Conservation (phyloP, 306 rosid genomes). For the Coriaria nepalensis region DNA sequence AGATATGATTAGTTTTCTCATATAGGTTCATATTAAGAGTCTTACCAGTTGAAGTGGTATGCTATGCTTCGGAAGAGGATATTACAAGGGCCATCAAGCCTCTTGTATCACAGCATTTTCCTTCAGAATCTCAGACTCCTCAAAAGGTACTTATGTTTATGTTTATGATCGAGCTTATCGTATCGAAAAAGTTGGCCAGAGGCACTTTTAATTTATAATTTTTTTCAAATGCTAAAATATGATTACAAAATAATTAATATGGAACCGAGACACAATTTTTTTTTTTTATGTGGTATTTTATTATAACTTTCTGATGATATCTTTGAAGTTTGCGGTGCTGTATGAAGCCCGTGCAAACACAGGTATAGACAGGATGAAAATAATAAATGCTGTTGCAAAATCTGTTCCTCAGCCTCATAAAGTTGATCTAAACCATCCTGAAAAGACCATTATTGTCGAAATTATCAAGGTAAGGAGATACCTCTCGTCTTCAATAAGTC, state of each 20-base stretch:
- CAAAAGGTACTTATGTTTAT: slow-evolving; percentile 35
- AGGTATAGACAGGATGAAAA: slow-evolving; percentile 83
- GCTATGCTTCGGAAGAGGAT: slow-evolving; percentile 97
- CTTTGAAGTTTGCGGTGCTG: slow-evolving; percentile 71
- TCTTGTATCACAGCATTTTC: slow-evolving; percentile 63
- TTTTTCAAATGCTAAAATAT: too few relatives aligned
- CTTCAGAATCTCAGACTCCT: slow-evolving; percentile 49
- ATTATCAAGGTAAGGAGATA: slow-evolving; percentile 57
- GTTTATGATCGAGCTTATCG: too few relatives aligned
- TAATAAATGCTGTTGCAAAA: slow-evolving; percentile 74
- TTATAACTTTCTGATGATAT: slow-evolving; percentile 8
- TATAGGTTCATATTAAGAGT: slow-evolving; percentile 82
- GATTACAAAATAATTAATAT: too few relatives aligned
- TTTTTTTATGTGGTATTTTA: neutral
- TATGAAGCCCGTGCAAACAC: slow-evolving; percentile 92
- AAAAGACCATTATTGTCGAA: slow-evolving; percentile 79
- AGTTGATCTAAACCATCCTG: slow-evolving; percentile 88
- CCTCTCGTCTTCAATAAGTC: slow-evolving; percentile 6
- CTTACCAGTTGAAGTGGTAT: slow-evolving; percentile 73
- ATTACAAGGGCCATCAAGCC: slow-evolving; percentile 66
- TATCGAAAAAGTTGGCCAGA: too few relatives aligned
- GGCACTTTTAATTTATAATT: too few relatives aligned
- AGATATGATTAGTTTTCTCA: slow-evolving; percentile 3
- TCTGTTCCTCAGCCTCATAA: slow-evolving; percentile 81
- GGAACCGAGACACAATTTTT: too few relatives aligned